Base-by-base conservation (phyloP, 2,329 filamentous ascomycete genomes). In the Ophiostoma sp. region DNA sequence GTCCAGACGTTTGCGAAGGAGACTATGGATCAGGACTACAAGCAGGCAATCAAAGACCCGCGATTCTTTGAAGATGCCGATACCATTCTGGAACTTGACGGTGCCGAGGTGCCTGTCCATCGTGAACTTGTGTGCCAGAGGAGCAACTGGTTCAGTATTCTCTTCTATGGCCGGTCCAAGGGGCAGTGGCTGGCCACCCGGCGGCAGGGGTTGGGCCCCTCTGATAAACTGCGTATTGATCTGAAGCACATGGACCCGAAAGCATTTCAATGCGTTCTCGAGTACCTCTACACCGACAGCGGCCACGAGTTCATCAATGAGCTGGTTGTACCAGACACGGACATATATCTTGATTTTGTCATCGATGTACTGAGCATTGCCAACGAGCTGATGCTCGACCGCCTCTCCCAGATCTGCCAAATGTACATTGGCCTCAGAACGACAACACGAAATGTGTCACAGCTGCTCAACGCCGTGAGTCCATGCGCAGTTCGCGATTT, bases 301-400 rank as follows among this genome's bases (percentile, higher is more conserved):
- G 92, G 92, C 0, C 83, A 87, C 36, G 89, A 93, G 69, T 80
- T 98, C 1, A 98, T 99, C 74, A 87, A 97, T 72, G 82, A 89
- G 44, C 84, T 95, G 5, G 84, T 89, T 16, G 84, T 86, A 47
- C 80, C 85, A 16, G 88, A 89, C 70, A 78, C 96, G 5, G 93
- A 97, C 72, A 89, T 93, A 63, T 93, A 97, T 71, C 87, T 93
- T 4, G 93, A 98, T 73, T 81, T 95, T n/a, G 84, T 97, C 8
- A 85, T 98, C 79, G 93, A 97, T 73, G 91, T 98, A 62, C 89
- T 98, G 84, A 87, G 87, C 68, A 89, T 92, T 66, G 92, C 93
- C 12, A 95, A 99, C 75, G 94, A 99, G 77, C 81, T 99, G 69
- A 97, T 99, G 93, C 84, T 99, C 64, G 93, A 97, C 76, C 85